Evolutionary conservation across 2,329 filamentous ascomycete species (phyloP).

Genomic region (Trichoderma koningiopsis): DNA sequence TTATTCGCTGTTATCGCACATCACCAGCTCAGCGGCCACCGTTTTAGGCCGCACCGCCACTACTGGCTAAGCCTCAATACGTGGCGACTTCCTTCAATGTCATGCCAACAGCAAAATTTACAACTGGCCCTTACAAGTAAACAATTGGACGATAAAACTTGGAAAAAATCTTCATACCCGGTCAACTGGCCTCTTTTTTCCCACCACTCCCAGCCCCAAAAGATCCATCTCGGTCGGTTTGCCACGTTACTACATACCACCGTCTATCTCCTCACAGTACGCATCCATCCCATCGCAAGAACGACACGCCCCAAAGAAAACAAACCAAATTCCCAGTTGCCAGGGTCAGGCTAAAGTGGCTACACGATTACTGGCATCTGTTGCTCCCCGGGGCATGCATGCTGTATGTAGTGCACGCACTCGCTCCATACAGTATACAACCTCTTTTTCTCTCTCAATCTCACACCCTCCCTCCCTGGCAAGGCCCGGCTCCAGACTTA

Average conservation of each 20-base stretch:
- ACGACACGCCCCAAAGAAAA: neutral
- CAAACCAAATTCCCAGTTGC: neutral
- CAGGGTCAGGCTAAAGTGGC: slow-evolving; percentile 7
- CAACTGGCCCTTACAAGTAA: neutral
- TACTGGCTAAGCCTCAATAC: neutral
- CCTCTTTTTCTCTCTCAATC: neutral
- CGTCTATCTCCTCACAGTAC: slow-evolving; percentile 16
- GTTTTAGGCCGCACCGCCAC: slow-evolving; percentile 20
- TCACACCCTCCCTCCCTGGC: slow-evolving; percentile 4
- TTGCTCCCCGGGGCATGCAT: neutral
- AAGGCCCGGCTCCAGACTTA: neutral
- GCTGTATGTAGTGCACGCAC: neutral
- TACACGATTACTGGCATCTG: neutral
- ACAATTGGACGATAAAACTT: neutral
- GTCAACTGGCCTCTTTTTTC: neutral
- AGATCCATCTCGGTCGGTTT: slow-evolving; percentile 2
- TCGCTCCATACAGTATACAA: neutral
- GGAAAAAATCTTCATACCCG: neutral
- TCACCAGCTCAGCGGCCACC: neutral
- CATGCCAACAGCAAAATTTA: neutral
- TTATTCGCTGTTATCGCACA: neutral
- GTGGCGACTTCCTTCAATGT: neutral
- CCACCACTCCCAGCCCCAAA: neutral
- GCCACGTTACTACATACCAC: neutral
- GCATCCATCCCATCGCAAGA: neutral